Evolutionary conservation across 129 eudicot species (phyloP).

Genomic region (Smallanthus sonchifolius): DNA sequence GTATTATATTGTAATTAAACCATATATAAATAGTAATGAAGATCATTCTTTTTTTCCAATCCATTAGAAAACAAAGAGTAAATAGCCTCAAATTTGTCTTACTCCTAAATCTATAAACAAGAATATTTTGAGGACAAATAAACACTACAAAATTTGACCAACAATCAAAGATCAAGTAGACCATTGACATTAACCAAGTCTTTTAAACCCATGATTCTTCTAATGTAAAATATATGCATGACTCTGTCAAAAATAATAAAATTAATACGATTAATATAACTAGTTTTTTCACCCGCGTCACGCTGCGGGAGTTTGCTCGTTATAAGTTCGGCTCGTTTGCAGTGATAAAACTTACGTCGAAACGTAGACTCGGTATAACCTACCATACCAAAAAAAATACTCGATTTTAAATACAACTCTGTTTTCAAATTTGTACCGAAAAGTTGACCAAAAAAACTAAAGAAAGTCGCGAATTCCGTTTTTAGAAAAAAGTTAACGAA

Average conservation of each 20-base stretch:
- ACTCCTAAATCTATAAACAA: not conserved
- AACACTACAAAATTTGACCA: conserved; percentile 7
- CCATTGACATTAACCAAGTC: not conserved
- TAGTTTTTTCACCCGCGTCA: no score
- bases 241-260: not conserved
- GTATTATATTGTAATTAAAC: not conserved
- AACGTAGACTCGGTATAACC: no score
- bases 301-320: no score
- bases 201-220: not conserved
- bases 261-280: no score
- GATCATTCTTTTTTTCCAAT: not conserved
- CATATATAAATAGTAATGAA: not conserved
- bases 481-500: no score
- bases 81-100: conserved; percentile 16
- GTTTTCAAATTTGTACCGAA: no score
- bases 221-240: not conserved
- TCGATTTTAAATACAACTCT: no score
- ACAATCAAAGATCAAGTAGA: not conserved
- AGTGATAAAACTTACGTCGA: no score
- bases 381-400: no score
- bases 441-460: no score
- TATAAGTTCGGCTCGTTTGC: no score
- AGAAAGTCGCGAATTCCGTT: no score
- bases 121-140: conserved; percentile 10
- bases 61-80: not conserved